A percentile compares a stretch with the other conserved stretches of the same genome.
Evolutionary conservation across 345 rosid genomes (phyloP).

Genomic region (Turritis glabra): DNA sequence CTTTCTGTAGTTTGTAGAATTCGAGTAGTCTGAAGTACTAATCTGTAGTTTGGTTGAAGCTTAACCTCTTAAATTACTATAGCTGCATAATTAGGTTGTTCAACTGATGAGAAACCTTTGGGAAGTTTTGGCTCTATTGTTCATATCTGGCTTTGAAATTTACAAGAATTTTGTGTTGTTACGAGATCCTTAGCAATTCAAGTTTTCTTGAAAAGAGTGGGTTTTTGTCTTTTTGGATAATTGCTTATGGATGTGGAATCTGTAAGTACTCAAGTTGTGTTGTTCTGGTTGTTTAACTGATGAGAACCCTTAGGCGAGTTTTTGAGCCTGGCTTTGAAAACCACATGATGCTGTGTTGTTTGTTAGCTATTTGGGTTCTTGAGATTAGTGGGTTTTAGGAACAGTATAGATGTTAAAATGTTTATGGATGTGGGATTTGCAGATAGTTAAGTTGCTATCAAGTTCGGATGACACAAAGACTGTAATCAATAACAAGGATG

Average conservation of each 20-base stretch:
- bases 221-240: background rate
- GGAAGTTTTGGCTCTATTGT: background rate
- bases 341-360: background rate
- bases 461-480: conserved; percentile 49
- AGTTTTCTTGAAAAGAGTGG: background rate
- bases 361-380: background rate
- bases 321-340: background rate
- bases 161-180: background rate
- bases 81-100: background rate
- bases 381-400: background rate
- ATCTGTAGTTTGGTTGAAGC: background rate
- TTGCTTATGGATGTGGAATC: background rate
- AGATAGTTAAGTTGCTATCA: conserved; percentile 63
- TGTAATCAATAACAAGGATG: conserved; percentile 62
- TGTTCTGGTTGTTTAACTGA: background rate
- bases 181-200: too few relatives aligned
- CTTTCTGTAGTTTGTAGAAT: background rate
- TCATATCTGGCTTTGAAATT: background rate
- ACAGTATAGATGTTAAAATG: background rate
- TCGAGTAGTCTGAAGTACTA: background rate
- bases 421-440: conserved; percentile 6
- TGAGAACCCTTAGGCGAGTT: background rate
- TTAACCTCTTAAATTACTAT: background rate
- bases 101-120: background rate
- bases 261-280: background rate